Percentiles rank a stretch among this genome's conserved stretches.
Conservation (phyloP, 257 asterid genomes). For the Linaria vulgaris region DNA sequence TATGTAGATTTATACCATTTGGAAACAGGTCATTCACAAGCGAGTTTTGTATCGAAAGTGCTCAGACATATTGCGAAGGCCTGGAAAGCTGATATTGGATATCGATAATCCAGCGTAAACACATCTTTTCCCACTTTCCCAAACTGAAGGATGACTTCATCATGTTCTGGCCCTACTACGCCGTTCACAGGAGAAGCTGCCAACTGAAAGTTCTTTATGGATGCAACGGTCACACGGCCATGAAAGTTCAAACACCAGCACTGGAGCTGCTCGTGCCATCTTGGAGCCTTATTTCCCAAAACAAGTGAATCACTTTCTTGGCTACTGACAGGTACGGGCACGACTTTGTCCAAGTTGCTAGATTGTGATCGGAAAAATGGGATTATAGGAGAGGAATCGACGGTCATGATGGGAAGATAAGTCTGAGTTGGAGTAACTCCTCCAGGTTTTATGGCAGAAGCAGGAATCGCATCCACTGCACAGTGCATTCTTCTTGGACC, state of each 20-base stretch:
- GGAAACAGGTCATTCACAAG: conserved; percentile 59
- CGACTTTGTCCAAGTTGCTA: conserved; percentile 38
- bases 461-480: conserved; percentile 64
- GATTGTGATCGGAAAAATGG: conserved; percentile 55
- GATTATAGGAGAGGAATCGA: conserved; percentile 47
- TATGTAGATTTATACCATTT: conserved; percentile 23
- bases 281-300: conserved; percentile 76
- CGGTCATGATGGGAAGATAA: conserved; percentile 41
- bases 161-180: conserved; percentile 60
- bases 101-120: conserved; percentile 83
- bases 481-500: conserved; percentile 93
- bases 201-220: conserved; percentile 89
- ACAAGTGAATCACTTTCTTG: conserved; percentile 50
- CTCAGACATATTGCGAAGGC: conserved; percentile 72
- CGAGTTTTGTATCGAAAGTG: conserved; percentile 90
- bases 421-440: conserved; percentile 69
- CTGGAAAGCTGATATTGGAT: conserved; percentile 87
- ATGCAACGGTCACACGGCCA: conserved; percentile 90
- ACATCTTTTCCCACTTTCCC: conserved; percentile 95
- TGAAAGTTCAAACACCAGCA: conserved; percentile 98
- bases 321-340: conserved; percentile 36
- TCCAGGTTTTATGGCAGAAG: conserved; percentile 67
- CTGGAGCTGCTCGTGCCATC: conserved; percentile 96
- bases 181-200: conserved; percentile 80
- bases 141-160: conserved; percentile 82